Evolutionary conservation across 768 basidiomycete genomes (phyloP), one percentile per base, ranked within the genome.

Genomic region (Leccinum variicolor): DNA sequence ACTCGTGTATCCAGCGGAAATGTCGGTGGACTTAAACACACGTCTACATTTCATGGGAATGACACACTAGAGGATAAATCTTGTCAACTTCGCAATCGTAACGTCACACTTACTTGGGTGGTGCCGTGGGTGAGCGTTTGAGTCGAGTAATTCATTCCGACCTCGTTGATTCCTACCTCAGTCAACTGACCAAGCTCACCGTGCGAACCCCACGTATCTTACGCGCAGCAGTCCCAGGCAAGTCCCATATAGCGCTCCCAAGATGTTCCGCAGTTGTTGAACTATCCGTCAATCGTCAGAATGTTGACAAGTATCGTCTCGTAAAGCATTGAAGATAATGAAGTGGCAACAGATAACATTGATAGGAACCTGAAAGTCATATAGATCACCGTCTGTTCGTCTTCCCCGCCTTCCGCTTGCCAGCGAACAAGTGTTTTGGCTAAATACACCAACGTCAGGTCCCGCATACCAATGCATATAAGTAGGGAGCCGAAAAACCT

Each of bases 391-490:
- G 79, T 71, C 92, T 83, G 70, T 83, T 78, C 48, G 90, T 93
- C 77, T 93, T 94, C 65, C 92, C 92, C 25, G 74, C 82, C 70
- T 91, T 89, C 64, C 92, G 85, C 73, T 94, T 93, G 26, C 92
- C 92, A 57, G 90, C 74, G 67, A 86, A 94, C 57, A 94, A 73
- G 77, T 93, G 90, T 71, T 90, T 93, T 50, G 92, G 92, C 92
- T 94, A 59, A 23, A 62, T 60, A 34, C 28, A 58, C 33, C 62
- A 33, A 52, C 25, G 21, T 59, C 23, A 70, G 57, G 1, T 11
- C 11, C 41, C 19, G 25, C 10, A 28, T 15, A 11, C 45, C 4
- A 3, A 51, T 13, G 11, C 1, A 34, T 8, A 47, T 2, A n/a
- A 19, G 19, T n/a, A 13, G n/a, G 53, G 45, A 19, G n/a, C 14